Conservation (phyloP, 2,329 filamentous ascomycete genomes). For the Fusarium sterilihyphosum region DNA sequence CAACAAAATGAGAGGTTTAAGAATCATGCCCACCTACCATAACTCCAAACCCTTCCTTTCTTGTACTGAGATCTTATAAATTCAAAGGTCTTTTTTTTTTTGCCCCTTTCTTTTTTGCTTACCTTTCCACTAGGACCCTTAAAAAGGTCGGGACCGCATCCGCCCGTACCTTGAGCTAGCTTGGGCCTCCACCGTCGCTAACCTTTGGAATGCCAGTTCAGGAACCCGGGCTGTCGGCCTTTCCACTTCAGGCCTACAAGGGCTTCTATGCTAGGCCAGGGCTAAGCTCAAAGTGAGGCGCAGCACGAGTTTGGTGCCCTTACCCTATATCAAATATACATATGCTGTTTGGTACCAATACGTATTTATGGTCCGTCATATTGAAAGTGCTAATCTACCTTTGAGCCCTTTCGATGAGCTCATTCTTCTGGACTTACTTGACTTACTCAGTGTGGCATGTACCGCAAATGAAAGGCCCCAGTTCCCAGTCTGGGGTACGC, state of each 20-base stretch:
- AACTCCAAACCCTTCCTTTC: not conserved
- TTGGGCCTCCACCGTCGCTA: constrained; percentile 8
- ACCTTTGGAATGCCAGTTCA: constrained; percentile 20
- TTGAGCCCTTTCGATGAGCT: not conserved
- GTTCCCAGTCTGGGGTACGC: not conserved
- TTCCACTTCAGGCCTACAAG: constrained; percentile 4
- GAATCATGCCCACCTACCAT: not conserved
- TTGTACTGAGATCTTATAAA: not conserved
- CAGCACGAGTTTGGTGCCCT: not conserved
- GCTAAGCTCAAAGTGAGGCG: not conserved
- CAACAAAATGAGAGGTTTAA: constrained; percentile 5
- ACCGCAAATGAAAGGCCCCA: not conserved
- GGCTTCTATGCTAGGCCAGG: not conserved
- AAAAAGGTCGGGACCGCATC: constrained; percentile 10
- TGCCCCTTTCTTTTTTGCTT: not conserved
- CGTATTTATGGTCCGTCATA: not conserved
- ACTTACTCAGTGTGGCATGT: not conserved
- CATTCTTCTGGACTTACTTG: not conserved
- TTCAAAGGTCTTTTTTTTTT: not conserved
- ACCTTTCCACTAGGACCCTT: constrained; percentile 12
- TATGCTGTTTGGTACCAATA: not conserved
- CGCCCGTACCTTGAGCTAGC: constrained; percentile 27
- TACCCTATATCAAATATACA: not conserved
- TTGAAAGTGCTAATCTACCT: not conserved
- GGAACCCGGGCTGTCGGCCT: constrained; percentile 7